A percentile compares a stretch with the other conserved stretches of the same genome.
phyloP scores from a whole-genome alignment of 495 filamentous ascomycete genomes.

The Amphirosellinia nigrospora region DNA sequence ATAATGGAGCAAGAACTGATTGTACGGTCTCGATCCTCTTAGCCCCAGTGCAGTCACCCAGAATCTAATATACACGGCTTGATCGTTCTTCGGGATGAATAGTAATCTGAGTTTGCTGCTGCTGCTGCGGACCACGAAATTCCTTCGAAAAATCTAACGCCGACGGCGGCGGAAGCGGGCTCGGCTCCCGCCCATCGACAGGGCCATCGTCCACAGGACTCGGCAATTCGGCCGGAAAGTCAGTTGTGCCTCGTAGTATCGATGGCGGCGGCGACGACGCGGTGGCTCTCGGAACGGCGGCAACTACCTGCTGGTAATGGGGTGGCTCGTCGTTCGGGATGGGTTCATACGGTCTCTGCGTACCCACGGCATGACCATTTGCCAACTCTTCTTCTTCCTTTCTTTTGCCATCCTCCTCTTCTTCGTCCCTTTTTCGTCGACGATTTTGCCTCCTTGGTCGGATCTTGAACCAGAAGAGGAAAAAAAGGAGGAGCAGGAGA shows the following conservation, averaged over 20 bases:
- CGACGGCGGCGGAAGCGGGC: not conserved
- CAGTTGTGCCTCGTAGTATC: not conserved
- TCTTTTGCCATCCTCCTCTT: not conserved
- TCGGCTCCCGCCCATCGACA: slow-evolving; percentile 17
- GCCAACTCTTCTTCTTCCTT: not conserved
- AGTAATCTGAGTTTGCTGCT: not conserved
- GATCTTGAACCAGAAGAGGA: slow-evolving; percentile 21
- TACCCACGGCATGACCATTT: not conserved
- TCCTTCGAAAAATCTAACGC: not conserved
- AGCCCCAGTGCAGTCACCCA: too few species aligned
- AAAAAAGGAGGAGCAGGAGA: slow-evolving; percentile 18
- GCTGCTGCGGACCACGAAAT: not conserved
- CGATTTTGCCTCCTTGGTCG: slow-evolving; percentile 7
- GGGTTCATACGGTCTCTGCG: not conserved
- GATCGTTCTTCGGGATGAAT: slow-evolving; percentile 7
- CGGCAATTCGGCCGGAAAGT: slow-evolving; percentile 19
- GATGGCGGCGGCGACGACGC: not conserved
- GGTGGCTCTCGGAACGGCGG: not conserved
- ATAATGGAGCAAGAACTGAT: not conserved
- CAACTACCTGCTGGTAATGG: not conserved
- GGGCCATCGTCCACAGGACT: too few species aligned
- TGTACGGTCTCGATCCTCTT: too few species aligned
- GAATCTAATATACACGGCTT: not conserved
- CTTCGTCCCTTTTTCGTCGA: not conserved
- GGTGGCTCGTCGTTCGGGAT: not conserved